A percentile compares a stretch with the other conserved stretches of the same genome.
phyloP scores from a whole-genome alignment of 2,329 filamentous ascomycete species.

The Arthrobotrys sphaeroides region DNA sequence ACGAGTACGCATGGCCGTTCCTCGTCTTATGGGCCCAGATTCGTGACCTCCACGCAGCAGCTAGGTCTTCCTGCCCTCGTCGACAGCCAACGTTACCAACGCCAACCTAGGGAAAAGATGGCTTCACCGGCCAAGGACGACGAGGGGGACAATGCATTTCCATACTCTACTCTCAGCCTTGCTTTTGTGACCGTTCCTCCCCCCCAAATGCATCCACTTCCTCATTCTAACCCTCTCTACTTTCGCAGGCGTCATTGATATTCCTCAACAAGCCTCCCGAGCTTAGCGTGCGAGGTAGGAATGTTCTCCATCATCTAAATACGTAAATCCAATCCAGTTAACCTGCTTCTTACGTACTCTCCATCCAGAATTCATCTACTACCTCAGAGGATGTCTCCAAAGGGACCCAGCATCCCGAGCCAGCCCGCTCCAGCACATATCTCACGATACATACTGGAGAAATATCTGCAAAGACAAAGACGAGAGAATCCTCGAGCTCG shows the following conservation, averaged over 20 bases:
- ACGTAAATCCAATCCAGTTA: not conserved
- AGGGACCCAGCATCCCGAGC: not conserved
- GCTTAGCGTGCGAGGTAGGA: conserved; percentile 30
- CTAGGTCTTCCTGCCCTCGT: not conserved
- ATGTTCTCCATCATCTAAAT: not conserved
- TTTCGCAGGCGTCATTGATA: conserved; percentile 37
- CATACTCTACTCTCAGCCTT: conserved; percentile 19
- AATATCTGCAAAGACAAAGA: conserved; percentile 43
- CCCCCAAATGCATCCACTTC: not conserved
- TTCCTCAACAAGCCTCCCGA: conserved; percentile 47
- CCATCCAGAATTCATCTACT: conserved; percentile 37
- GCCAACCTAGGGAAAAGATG: not conserved
- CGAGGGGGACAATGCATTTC: not conserved
- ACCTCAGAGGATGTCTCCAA: conserved; percentile 37
- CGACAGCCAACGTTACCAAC: not conserved
- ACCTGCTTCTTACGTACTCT: not conserved
- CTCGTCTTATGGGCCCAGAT: not conserved
- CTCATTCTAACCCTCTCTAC: not conserved
- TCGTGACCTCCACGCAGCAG: not conserved
- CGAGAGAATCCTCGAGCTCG: conserved; percentile 24
- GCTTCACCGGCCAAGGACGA: not conserved
- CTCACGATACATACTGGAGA: conserved; percentile 39
- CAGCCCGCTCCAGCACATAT: not conserved
- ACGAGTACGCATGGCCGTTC: not conserved
- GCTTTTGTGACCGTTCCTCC: conserved; percentile 27